Evolutionary conservation across 2,329 filamentous ascomycete species (phyloP), one percentile per base, ranked within the genome.

Genomic region (Alternaria gaisen): DNA sequence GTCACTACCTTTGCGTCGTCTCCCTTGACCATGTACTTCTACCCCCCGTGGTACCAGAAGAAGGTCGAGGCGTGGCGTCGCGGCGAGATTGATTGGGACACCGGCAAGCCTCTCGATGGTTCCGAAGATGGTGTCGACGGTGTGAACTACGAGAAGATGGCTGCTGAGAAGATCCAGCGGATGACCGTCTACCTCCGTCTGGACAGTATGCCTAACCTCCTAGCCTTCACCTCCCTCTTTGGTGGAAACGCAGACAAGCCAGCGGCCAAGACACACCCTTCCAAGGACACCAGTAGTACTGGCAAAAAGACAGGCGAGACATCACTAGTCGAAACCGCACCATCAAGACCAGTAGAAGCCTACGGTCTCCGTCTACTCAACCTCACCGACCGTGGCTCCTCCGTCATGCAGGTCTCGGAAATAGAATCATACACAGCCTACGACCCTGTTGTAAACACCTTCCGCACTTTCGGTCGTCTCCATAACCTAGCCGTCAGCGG

Each of bases 391-490:
- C 93, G 94, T 85, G 91, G 92, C 42, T 97, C 94, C 0, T 94
- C 93, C 18, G 94, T 97, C 70, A 98, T 98, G 94, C 90, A 92
- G 70, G 92, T 97, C 11, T 90, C 93, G 0, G 93, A 96, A 72
- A 85, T 90, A 3, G 90, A 93, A 40, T 92, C 95, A 50, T 86
- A 79, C 78, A 83, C 75, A 65, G 83, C 68, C 67, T 77, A 67
- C 70, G 94, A 98, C 71, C 93, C 94, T 0, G 90, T 98, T 4
- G 88, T 97, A 56, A 97, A 97, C 74, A 91, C 92, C 0, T 97
- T 97, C 84, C 88, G 91, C 48, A 92, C 93, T 0, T 94, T 97
- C 69, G 93, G 92, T 1, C 90, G 91, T 64, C 87, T 97, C 41
- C 89, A 95, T 73, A 92, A 94, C 64, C 85, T 97, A 1, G 88